These are phyloP conservation scores for Mychonastes homosphaera DNA, from an alignment of 139 green algal species.

Conservation along the genomic window DNA sequence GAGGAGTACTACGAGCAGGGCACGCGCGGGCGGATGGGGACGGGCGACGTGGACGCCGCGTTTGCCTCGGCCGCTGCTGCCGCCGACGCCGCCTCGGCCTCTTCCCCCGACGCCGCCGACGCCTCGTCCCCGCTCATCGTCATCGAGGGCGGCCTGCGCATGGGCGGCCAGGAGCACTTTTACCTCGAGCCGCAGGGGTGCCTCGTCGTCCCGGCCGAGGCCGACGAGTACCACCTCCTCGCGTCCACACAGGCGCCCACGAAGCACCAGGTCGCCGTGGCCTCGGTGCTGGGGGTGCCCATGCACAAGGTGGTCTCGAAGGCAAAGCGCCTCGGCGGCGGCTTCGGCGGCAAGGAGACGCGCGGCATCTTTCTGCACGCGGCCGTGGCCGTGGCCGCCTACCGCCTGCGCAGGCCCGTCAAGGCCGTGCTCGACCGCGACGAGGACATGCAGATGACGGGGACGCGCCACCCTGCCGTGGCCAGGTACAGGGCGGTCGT, in stretches of 20 bases:
- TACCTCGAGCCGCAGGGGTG: conserved; percentile 86
- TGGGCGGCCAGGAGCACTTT: conserved; percentile 95
- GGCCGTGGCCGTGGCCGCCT: conserved; percentile 67
- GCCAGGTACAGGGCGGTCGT: conserved; percentile 78
- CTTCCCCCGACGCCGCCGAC: too few relatives aligned
- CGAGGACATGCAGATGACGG: conserved; percentile 83
- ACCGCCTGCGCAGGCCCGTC: conserved; percentile 55
- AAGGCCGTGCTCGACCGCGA: conserved; percentile 76
- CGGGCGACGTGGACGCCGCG: conserved; percentile 61
- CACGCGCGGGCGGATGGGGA: conserved; percentile 52
- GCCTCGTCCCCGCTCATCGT: too few relatives aligned
- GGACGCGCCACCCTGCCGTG: conserved; percentile 80
- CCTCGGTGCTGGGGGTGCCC: conserved; percentile 68
- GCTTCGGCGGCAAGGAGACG: conserved; percentile 97
- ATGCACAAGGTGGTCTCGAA: conserved; percentile 73
- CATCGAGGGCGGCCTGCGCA: conserved; percentile 25
- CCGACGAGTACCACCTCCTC: conserved; percentile 62
- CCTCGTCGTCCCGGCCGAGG: conserved; percentile 72
- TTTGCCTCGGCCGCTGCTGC: conserved; percentile 35
- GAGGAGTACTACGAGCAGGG: conserved; percentile 19
- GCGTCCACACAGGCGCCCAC: conserved; percentile 57
- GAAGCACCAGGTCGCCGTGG: conserved; percentile 72
- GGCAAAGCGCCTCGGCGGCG: conserved; percentile 87
- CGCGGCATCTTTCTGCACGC: conserved; percentile 62
- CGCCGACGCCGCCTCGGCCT: too few relatives aligned